These are phyloP conservation scores for Rhodotorula babjevae DNA, from an alignment of 768 basidiomycete species.

Conservation along the genomic window DNA sequence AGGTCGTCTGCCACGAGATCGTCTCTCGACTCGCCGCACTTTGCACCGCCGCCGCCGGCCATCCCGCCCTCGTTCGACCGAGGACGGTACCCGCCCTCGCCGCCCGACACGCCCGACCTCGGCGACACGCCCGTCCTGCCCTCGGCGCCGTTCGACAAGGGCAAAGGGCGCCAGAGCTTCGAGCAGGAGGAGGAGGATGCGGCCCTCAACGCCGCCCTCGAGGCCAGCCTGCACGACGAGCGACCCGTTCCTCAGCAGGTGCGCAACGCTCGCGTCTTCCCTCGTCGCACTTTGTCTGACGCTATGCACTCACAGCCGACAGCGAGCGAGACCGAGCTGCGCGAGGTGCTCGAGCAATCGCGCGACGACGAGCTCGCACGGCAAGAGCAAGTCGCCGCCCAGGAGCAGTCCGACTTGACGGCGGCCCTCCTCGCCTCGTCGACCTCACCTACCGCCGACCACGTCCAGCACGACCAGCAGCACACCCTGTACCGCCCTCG, in stretches of 20 bases:
- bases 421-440: constrained; percentile 7
- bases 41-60: background rate
- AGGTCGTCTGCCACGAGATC: background rate
- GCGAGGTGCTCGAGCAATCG: constrained; percentile 4
- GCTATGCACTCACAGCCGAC: background rate
- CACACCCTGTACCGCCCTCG: background rate
- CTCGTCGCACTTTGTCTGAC: background rate
- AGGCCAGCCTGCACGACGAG: constrained; percentile 1
- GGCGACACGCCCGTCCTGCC: background rate
- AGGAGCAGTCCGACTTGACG: constrained; percentile 12
- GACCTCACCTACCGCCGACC: background rate
- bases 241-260: background rate
- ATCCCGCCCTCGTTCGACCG: background rate
- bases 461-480: background rate
- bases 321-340: background rate
- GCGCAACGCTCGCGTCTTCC: background rate
- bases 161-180: background rate
- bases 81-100: background rate
- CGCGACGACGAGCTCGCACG: background rate
- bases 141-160: background rate
- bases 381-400: background rate
- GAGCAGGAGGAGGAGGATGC: background rate
- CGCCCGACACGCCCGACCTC: background rate
- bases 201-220: background rate
- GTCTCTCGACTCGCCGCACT: background rate